Conservation (phyloP, 73 alveolate genomes). For the Paramecium sexaurelia region DNA sequence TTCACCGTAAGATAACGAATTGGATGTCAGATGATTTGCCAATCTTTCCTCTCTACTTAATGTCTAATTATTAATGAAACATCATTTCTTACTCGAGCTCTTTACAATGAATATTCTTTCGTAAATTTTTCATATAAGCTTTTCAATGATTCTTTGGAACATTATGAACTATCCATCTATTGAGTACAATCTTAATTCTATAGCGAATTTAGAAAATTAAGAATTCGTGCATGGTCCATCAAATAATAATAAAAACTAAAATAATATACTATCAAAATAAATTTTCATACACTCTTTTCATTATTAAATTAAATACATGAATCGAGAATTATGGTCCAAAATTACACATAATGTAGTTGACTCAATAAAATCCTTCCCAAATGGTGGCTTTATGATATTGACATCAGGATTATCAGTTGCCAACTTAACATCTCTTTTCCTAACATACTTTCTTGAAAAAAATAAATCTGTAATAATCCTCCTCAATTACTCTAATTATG, state of each 20-base stretch:
- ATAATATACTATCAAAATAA: neutral
- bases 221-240: conserved; percentile 3
- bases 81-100: neutral
- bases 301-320: neutral
- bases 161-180: neutral
- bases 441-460: conserved; percentile 3
- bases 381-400: conserved; percentile 48
- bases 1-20: conserved; percentile 53
- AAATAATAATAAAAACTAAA: neutral
- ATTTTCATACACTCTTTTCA: neutral
- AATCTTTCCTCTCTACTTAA: conserved; percentile 53
- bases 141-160: neutral
- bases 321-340: neutral
- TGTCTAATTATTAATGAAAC: neutral
- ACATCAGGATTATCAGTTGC: conserved; percentile 32
- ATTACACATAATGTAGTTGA: neutral
- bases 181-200: neutral
- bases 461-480: neutral
- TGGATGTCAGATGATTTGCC: conserved; percentile 39
- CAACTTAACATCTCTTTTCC: neutral
- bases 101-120: neutral
- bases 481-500: neutral
- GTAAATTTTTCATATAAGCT: conserved; percentile 24
- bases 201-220: neutral
- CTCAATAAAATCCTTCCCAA: neutral